Percentiles rank a stretch among this genome's conserved stretches.
Evolutionary conservation across 768 basidiomycete genomes (phyloP).

Genomic region (Leucocoprinus leucothites): DNA sequence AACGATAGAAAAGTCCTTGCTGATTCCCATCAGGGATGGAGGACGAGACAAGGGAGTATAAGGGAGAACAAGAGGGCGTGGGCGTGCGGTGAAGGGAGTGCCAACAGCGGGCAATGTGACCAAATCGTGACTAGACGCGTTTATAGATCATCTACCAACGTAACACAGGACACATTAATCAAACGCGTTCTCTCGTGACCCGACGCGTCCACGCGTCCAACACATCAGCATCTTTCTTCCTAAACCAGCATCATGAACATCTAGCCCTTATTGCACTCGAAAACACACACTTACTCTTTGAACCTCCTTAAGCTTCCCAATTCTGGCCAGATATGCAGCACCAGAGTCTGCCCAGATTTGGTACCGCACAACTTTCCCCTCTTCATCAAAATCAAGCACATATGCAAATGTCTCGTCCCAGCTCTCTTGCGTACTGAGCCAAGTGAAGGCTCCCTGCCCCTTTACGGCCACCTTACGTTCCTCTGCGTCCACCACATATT

Average conservation of each 20-base stretch:
- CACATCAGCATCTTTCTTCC: neutral
- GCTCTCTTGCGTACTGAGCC: slow-evolving; percentile 46
- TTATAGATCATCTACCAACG: slow-evolving; percentile 1
- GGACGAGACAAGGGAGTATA: slow-evolving; percentile 9
- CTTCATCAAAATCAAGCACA: slow-evolving; percentile 57
- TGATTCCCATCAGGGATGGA: slow-evolving; percentile 28
- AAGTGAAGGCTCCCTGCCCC: slow-evolving; percentile 54
- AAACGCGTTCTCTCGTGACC: slow-evolving; percentile 11
- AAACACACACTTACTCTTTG: neutral
- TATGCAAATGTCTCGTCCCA: slow-evolving; percentile 66
- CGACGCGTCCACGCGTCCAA: slow-evolving; percentile 1
- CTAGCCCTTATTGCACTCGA: neutral
- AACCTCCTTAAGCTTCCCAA: slow-evolving; percentile 38
- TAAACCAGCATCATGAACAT: neutral
- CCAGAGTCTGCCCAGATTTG: slow-evolving; percentile 72
- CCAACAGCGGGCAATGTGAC: neutral
- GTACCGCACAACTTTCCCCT: slow-evolving; percentile 52
- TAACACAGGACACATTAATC: slow-evolving; percentile 2
- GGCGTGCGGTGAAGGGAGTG: too few relatives aligned
- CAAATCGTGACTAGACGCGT: slow-evolving; percentile 9
- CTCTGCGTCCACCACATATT: slow-evolving; percentile 52
- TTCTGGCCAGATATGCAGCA: slow-evolving; percentile 56
- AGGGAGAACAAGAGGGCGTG: slow-evolving; percentile 9
- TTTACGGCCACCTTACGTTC: slow-evolving; percentile 50
- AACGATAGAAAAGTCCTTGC: slow-evolving; percentile 31